phyloP scores from a whole-genome alignment of 192 early-diverging fungal species.

The Cetraspora pellucida region DNA sequence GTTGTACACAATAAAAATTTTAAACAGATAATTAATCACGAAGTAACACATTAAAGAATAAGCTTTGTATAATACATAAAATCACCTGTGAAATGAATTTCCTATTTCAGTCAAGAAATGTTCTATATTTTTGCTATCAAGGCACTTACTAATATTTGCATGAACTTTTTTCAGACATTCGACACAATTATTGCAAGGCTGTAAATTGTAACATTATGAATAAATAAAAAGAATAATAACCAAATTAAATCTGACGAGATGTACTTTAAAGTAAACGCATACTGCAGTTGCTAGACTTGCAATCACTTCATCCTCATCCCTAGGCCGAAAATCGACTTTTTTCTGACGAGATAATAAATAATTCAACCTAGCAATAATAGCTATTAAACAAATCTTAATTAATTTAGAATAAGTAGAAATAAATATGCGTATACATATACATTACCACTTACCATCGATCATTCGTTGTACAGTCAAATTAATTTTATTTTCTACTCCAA shows the following conservation, averaged over 20 bases:
- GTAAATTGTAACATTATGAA: conserved; percentile 13
- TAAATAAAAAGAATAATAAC: background rate
- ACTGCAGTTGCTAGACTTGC: conserved; percentile 65
- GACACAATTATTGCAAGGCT: conserved; percentile 79
- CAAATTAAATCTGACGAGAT: background rate
- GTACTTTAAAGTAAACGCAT: background rate
- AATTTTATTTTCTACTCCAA: conserved; percentile 75
- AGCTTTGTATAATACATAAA: background rate
- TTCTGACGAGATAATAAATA: conserved; percentile 76
- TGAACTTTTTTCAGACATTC: conserved; percentile 77
- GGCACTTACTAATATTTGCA: conserved; percentile 54
- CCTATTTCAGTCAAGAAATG: conserved; percentile 81
- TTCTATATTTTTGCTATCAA: conserved; percentile 79
- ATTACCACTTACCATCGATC: conserved; percentile 58
- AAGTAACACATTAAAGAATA: conserved; percentile 1
- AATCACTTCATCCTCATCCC: conserved; percentile 79
- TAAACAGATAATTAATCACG: background rate
- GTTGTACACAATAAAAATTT: background rate
- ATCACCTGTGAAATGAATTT: conserved; percentile 74
- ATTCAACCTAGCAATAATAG: conserved; percentile 71
- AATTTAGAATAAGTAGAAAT: background rate
- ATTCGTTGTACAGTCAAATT: conserved; percentile 77
- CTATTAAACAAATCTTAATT: conserved; percentile 43
- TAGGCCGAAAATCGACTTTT: conserved; percentile 87
- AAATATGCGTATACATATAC: conserved; percentile 23